phyloP scores from a whole-genome alignment of 352 stramenopile species.

The Pythium guiyangense region DNA sequence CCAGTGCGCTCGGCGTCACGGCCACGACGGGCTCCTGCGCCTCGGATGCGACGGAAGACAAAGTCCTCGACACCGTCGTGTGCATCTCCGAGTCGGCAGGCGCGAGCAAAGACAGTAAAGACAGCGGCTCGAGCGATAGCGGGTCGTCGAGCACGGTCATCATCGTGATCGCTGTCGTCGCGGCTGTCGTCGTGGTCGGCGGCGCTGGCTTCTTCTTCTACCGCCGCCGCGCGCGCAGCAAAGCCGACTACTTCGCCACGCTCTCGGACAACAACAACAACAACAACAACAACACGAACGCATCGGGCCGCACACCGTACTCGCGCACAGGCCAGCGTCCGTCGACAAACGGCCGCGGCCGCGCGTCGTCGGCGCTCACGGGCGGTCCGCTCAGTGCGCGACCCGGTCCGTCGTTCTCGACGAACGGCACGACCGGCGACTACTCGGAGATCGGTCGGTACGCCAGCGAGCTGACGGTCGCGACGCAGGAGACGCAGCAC shows the following conservation, averaged over 20 bases:
- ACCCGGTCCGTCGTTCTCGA: slow-evolving; percentile 13
- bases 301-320: slow-evolving; percentile 11
- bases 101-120: slow-evolving; percentile 3
- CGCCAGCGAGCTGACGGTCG: slow-evolving; percentile 16
- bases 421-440: slow-evolving; percentile 11
- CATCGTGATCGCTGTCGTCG: slow-evolving; percentile 52
- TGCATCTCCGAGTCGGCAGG: slow-evolving; percentile 31
- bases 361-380: slow-evolving; percentile 12
- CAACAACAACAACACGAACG: slow-evolving; percentile 27
- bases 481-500: slow-evolving; percentile 8
- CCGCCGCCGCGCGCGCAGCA: slow-evolving; percentile 29
- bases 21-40: slow-evolving; percentile 25
- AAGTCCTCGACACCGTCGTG: slow-evolving; percentile 47
- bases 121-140: neutral
- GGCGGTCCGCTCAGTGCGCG: neutral
- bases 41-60: slow-evolving; percentile 23
- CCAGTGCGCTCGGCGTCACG: slow-evolving; percentile 39
- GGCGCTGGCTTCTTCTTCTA: slow-evolving; percentile 45
- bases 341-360: slow-evolving; percentile 12
- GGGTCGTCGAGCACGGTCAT: slow-evolving; percentile 28
- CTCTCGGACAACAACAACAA: slow-evolving; percentile 34
- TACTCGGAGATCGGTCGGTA: slow-evolving; percentile 27
- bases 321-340: neutral
- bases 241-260: slow-evolving; percentile 25
- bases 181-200: slow-evolving; percentile 41